Base-by-base conservation (phyloP, 495 filamentous ascomycete genomes). In the Chlorociboria aeruginascens region DNA sequence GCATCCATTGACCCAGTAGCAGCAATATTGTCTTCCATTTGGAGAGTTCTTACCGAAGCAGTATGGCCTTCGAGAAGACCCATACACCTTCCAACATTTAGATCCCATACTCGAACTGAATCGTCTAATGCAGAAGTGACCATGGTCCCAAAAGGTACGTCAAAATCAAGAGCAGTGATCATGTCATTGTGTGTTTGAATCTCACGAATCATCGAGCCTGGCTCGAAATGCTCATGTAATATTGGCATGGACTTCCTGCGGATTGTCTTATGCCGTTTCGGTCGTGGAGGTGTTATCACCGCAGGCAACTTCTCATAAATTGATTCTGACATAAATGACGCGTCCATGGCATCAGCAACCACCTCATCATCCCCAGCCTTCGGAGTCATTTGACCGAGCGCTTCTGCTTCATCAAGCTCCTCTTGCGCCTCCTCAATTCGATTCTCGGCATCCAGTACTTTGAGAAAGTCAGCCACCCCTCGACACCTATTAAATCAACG, bases 1-100 rank as follows among this genome's bases (percentile, higher is more conserved):
- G 92, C 92, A 63, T 99, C 92, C 79, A 89, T 88, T 7, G 86
- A 93, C 28, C 92, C 92, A 9, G 92, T 97, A 13, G 89, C 90
- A 9, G 95, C 81, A 50, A 99, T 80, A 63, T 93, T 96, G 54
- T 96, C 92, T 59, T 97, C 87, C 6, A 97, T 82, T 61, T 99
- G 93, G 11, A 99, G 68, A 44, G 89, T 82, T 12, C 92, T 78
- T 32, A 99, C 93, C 0, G 92, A 95, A 13, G 89, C 89, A 32
- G 93, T 85, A 58, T 99, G 92, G 12, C 92, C 92, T 60, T 97
- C 92, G 28, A 99, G 70, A 37, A 86, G 59, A 11, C 92, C 92
- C 30, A 89, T 82, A 65, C 93, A 97, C 14, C 89, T 78, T 28
- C 93, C 92, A 7, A 83, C 80, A 59, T 86, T 94, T 49, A 99